These are phyloP conservation scores for Simmondsia chinensis DNA, from an alignment of 148 eudicot species.

Conservation along the genomic window DNA sequence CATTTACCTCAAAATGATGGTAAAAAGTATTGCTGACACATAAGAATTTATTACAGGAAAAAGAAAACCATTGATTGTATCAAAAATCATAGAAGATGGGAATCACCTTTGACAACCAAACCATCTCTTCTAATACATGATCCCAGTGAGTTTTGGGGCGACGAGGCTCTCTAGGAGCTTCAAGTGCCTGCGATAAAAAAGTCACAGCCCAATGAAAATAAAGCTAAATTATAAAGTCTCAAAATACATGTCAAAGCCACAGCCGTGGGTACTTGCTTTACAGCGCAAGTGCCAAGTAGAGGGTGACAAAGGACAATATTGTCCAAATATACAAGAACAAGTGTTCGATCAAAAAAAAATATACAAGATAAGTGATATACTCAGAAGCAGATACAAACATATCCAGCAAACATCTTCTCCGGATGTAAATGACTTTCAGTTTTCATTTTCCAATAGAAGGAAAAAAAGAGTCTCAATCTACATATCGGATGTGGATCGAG, in stretches of 20 bases:
- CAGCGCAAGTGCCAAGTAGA: neutral
- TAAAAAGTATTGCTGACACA: neutral
- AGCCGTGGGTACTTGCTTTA: neutral
- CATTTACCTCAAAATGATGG: neutral
- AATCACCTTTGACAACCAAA: slow-evolving; percentile 95
- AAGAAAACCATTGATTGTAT: neutral
- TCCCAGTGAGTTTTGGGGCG: slow-evolving; percentile 99
- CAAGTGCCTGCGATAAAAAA: slow-evolving; percentile 68
- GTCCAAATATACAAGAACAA: no score
- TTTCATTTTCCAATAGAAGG: no score
- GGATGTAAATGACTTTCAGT: no score
- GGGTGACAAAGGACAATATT: neutral
- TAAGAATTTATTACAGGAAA: neutral
- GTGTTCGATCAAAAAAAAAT: no score
- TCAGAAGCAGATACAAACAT: no score
- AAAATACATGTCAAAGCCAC: neutral
- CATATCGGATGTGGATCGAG: no score
- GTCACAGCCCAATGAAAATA: neutral
- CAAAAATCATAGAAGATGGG: neutral
- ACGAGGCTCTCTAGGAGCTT: slow-evolving; percentile 85
- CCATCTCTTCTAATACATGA: slow-evolving; percentile 98
- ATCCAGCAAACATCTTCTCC: no score
- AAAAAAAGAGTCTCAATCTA: no score
- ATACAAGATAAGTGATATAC: neutral
- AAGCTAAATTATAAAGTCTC: neutral